Evolutionary conservation across 441 rosid species (phyloP), one percentile per base, ranked within the genome.

Genomic region (Pelargonium cotyledonis): DNA sequence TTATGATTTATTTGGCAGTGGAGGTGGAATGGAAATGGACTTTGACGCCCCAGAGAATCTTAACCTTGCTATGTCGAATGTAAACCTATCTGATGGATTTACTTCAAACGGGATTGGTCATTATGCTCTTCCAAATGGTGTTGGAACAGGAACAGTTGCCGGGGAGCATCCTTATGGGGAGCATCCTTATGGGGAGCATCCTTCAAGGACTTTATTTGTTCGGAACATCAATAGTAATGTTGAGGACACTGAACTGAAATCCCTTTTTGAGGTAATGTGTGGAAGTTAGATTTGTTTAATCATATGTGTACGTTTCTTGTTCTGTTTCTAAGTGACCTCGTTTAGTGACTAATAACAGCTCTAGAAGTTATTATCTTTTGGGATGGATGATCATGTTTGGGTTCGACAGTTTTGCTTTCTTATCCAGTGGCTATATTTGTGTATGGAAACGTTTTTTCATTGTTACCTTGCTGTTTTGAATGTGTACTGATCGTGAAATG

Each of bases 121-220:
- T 11, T 89, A 79, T 67, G 74, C 76, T 78, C 76, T 82, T 31
- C 49, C 92, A 43, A 90, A 84, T 80, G 87, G 86, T 40, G 71
- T 77, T 61, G 92, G 86, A 57, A 75, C 89, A 35, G 86, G 87
- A 74, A 85, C 87, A 31, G 35, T 31, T 31, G 35, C 5, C 46
- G 91, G 93, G 65, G 97, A 91, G 51, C 93, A 91, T 77, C 97
- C 97, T 5, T 87, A 84, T 51, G 91, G 93, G 65, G 97, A 91
- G 51, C 93, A 91, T 77, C 97, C 97, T 5, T 87, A 84, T 55
- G 97, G 95, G 63, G 97, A 91, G 80, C 95, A 91, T 75, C 97
- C 95, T 80, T 91, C 97, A 19, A 84, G 97, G 79, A 91, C 97
- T 51, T 70, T 91, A 47, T 91, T 89, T 82, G 97, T 91, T 15